Conservation (phyloP, 495 filamentous ascomycete species). For the Hyphodiscus hymeniophilus region DNA sequence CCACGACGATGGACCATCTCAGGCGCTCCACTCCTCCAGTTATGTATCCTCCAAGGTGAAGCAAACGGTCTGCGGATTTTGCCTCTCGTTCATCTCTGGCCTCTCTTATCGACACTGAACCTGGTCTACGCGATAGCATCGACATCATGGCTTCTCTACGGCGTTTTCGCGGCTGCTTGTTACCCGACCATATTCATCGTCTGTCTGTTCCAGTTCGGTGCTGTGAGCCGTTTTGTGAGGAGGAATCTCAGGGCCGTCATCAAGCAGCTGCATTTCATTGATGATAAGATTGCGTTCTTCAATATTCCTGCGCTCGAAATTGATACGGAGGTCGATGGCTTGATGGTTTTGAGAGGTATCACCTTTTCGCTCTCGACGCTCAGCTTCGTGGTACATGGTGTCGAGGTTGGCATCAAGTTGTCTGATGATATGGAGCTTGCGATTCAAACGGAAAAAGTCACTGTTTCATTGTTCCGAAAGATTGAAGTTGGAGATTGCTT, state of each 20-base stretch:
- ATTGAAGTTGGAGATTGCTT: conserved; percentile 30
- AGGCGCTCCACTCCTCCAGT: conserved; percentile 25
- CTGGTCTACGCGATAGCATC: conserved; percentile 27
- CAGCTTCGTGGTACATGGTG: conserved; percentile 26
- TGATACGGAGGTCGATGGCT: conserved; percentile 29
- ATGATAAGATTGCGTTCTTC: conserved; percentile 32
- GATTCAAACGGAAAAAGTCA: conserved; percentile 26
- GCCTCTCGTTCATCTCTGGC: conserved; percentile 27
- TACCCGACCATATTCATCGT: conserved; percentile 24
- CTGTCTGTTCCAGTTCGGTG: conserved; percentile 27
- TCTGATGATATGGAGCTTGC: conserved; percentile 33
- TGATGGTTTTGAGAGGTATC: conserved; percentile 29
- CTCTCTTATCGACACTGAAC: conserved; percentile 28
- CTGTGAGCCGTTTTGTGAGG: conserved; percentile 18
- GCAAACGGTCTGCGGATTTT: conserved; percentile 23
- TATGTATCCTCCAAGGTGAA: conserved; percentile 25
- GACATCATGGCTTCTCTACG: conserved; percentile 33
- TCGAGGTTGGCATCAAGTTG: conserved; percentile 31
- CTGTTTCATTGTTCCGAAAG: conserved; percentile 24
- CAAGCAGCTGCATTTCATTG: conserved; percentile 29
- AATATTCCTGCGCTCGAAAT: conserved; percentile 32
- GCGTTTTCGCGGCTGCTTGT: conserved; percentile 23
- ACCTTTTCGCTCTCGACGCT: conserved; percentile 28
- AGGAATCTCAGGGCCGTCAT: conserved; percentile 20
- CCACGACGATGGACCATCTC: conserved; percentile 26